A percentile compares a stretch with the other conserved stretches of the same genome.
Evolutionary conservation across 2,329 filamentous ascomycete genomes (phyloP).

Genomic region (Fusarium sp.): DNA sequence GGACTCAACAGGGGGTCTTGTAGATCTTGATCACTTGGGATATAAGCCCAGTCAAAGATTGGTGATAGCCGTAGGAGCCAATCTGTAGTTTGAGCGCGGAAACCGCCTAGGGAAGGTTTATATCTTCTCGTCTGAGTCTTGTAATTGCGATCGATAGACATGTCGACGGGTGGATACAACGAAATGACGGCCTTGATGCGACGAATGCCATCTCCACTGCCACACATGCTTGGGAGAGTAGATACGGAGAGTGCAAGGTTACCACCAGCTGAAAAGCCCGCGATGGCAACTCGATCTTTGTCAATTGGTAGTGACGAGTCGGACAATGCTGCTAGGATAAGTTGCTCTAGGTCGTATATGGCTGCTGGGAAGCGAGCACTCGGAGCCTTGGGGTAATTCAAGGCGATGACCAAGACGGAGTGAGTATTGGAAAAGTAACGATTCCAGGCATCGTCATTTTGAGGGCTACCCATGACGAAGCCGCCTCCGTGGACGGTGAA

Average conservation of each 20-base stretch:
- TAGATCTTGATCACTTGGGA: background rate
- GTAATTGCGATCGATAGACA: conserved; percentile 10
- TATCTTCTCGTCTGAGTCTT: conserved; percentile 19
- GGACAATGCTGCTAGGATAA: conserved; percentile 8
- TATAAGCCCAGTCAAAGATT: conserved; percentile 26
- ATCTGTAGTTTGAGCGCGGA: conserved; percentile 8
- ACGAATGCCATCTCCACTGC: conserved; percentile 20
- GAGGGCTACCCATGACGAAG: conserved; percentile 20
- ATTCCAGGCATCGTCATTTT: conserved; percentile 21
- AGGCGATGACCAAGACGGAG: conserved; percentile 14
- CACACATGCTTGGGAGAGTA: conserved; percentile 19
- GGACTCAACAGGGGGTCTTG: conserved; percentile 22
- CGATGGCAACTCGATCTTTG: conserved; percentile 9
- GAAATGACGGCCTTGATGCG: conserved; percentile 12
- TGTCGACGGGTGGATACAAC: conserved; percentile 13
- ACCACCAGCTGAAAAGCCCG: conserved; percentile 20
- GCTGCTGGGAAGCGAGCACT: conserved; percentile 8
- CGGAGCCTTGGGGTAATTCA: conserved; percentile 26
- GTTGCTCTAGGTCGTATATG: conserved; percentile 22
- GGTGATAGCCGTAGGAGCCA: conserved; percentile 9
- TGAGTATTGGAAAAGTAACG: conserved; percentile 23
- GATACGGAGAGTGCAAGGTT: conserved; percentile 21
- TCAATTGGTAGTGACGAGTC: conserved; percentile 16
- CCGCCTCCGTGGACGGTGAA: conserved; percentile 26
- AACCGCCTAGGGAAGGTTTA: conserved; percentile 15